Percentiles rank a stretch among this genome's conserved stretches.
These are phyloP conservation scores for Fraxinus ornus DNA, from an alignment of 305 asterid genomes.

Conservation along the genomic window DNA sequence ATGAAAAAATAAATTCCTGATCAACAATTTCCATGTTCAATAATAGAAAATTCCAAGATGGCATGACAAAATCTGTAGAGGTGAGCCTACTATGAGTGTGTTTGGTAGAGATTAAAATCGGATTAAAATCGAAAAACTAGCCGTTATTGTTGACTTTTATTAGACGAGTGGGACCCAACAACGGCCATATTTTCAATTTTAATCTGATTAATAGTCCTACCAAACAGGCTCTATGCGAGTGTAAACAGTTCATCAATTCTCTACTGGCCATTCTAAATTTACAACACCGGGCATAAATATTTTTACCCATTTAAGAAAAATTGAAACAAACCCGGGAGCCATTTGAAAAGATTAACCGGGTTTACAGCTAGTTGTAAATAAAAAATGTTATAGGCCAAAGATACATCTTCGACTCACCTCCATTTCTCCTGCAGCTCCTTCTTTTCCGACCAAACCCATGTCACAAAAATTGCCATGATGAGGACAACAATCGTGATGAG, in stretches of 20 bases:
- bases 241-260: neutral
- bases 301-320: neutral
- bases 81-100: no score
- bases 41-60: neutral
- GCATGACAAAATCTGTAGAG: neutral
- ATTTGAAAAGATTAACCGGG: neutral
- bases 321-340: neutral
- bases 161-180: no score
- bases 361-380: neutral
- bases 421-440: conserved; percentile 97
- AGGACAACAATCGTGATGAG: conserved; percentile 84
- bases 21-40: neutral
- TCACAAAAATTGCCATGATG: conserved; percentile 69
- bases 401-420: conserved; percentile 51
- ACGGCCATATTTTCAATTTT: no score
- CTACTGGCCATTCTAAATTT: neutral
- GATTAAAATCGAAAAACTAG: no score
- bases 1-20: neutral
- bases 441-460: conserved; percentile 92
- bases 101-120: no score
- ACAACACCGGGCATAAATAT: neutral
- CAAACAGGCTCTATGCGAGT: no score
- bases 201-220: no score
- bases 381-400: conserved; percentile 7
- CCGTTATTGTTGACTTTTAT: no score